A percentile compares a stretch with the other conserved stretches of the same genome.
These are phyloP conservation scores for Jackrogersella multiformis DNA, from an alignment of 495 filamentous ascomycete species.

Conservation along the genomic window DNA sequence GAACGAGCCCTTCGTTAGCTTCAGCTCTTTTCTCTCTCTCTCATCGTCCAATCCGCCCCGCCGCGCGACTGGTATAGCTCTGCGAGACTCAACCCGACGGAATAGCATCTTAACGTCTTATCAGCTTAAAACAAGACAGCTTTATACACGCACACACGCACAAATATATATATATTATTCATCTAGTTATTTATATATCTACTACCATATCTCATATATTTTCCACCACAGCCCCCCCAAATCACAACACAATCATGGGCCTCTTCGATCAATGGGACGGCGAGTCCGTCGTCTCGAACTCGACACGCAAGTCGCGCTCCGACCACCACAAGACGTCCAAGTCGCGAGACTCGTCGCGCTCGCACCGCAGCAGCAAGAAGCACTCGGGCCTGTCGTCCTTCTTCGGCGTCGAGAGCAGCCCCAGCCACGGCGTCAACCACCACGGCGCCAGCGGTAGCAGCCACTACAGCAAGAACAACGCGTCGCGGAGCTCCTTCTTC, in stretches of 20 bases:
- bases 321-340: slow-evolving; percentile 44
- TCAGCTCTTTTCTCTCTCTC: no score
- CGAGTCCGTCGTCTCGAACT: slow-evolving; percentile 52
- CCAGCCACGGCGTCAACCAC: slow-evolving; percentile 43
- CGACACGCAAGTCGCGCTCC: slow-evolving; percentile 49
- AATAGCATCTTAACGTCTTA: background rate
- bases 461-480: slow-evolving; percentile 49
- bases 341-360: slow-evolving; percentile 46
- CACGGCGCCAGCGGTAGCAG: slow-evolving; percentile 42
- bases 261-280: slow-evolving; percentile 53
- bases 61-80: slow-evolving; percentile 4
- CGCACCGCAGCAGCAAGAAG: slow-evolving; percentile 41
- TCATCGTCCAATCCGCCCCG: slow-evolving; percentile 19
- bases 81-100: slow-evolving; percentile 20
- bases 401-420: slow-evolving; percentile 48
- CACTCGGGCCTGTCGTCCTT: slow-evolving; percentile 43
- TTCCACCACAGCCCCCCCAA: background rate
- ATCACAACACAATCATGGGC: slow-evolving; percentile 51
- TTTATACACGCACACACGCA: slow-evolving; percentile 14
- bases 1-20: slow-evolving; percentile 6
- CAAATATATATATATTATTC: slow-evolving; percentile 3
- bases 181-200: slow-evolving; percentile 17
- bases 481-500: slow-evolving; percentile 64
- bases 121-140: slow-evolving; percentile 17
- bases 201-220: background rate